These are phyloP conservation scores for Claviceps spartinae DNA, from an alignment of 2,329 filamentous ascomycete genomes.

Conservation along the genomic window DNA sequence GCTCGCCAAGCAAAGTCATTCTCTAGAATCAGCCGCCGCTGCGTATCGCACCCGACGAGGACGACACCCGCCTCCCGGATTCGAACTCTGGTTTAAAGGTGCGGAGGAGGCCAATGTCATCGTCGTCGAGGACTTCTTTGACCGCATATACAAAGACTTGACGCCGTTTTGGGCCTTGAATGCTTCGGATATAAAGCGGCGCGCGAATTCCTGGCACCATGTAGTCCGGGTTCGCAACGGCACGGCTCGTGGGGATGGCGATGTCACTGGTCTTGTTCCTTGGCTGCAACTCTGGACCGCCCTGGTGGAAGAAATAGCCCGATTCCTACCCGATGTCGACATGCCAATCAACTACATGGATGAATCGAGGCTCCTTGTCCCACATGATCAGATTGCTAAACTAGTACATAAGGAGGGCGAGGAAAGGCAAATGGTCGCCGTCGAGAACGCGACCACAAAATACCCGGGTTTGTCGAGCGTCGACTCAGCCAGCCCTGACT, in stretches of 20 bases:
- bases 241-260: slow-evolving; percentile 24
- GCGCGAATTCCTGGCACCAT: slow-evolving; percentile 29
- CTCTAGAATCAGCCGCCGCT: slow-evolving; percentile 36
- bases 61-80: slow-evolving; percentile 50
- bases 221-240: slow-evolving; percentile 36
- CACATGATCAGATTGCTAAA: slow-evolving; percentile 40
- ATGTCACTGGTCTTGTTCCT: slow-evolving; percentile 25
- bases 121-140: slow-evolving; percentile 49
- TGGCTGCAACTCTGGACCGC: slow-evolving; percentile 35
- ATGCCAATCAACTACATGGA: slow-evolving; percentile 54
- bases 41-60: slow-evolving; percentile 43
- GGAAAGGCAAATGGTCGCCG: slow-evolving; percentile 27
- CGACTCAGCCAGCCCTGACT: slow-evolving; percentile 19
- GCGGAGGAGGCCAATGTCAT: slow-evolving; percentile 38
- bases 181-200: slow-evolving; percentile 22
- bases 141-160: slow-evolving; percentile 50
- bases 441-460: slow-evolving; percentile 28
- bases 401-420: slow-evolving; percentile 34
- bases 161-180: slow-evolving; percentile 47
- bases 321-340: slow-evolving; percentile 48
- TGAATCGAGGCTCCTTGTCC: slow-evolving; percentile 47
- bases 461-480: slow-evolving; percentile 27
- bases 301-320: slow-evolving; percentile 37
- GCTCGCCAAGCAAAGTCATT: slow-evolving; percentile 31
- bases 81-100: slow-evolving; percentile 44